phyloP scores from a whole-genome alignment of 805 yeast species.

The Middelhovenomyces tepae region DNA sequence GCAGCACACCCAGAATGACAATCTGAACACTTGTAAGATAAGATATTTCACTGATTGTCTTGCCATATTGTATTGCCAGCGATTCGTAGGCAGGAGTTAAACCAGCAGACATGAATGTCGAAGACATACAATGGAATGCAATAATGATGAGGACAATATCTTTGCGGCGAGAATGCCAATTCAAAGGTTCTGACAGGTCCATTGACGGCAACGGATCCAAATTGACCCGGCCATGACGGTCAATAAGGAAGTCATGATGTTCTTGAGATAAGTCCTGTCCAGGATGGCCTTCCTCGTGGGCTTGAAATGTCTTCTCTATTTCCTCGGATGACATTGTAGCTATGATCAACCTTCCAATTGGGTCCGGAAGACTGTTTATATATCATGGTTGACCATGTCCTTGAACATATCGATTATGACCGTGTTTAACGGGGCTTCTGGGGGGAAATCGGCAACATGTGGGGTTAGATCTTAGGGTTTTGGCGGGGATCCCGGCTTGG shows the following conservation, averaged over 20 bases:
- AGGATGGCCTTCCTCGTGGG: too few relatives aligned
- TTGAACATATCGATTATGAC: too few relatives aligned
- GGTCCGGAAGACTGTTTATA: too few relatives aligned
- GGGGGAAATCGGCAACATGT: too few relatives aligned
- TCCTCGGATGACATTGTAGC: too few relatives aligned
- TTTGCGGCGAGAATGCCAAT: conserved; percentile 11
- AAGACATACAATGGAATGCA: conserved; percentile 11
- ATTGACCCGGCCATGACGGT: conserved; percentile 15
- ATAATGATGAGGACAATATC: conserved; percentile 7
- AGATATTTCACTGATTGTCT: conserved; percentile 7
- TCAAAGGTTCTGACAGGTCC: conserved; percentile 11
- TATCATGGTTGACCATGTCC: too few relatives aligned
- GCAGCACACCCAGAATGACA: conserved; percentile 10
- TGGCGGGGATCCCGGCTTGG: too few relatives aligned
- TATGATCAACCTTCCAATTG: too few relatives aligned
- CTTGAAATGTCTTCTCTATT: too few relatives aligned
- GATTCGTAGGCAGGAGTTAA: conserved; percentile 11
- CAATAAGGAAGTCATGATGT: conserved; percentile 11
- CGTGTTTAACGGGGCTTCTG: too few relatives aligned
- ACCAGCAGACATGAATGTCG: conserved; percentile 13
- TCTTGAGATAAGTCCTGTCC: too few relatives aligned
- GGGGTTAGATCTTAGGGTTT: too few relatives aligned
- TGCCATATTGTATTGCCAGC: conserved; percentile 11
- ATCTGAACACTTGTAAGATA: conserved; percentile 14
- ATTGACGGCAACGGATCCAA: conserved; percentile 14